A percentile compares a stretch with the other conserved stretches of the same genome.
Conservation (phyloP, 805 yeast species). For the Candida verbasci region DNA sequence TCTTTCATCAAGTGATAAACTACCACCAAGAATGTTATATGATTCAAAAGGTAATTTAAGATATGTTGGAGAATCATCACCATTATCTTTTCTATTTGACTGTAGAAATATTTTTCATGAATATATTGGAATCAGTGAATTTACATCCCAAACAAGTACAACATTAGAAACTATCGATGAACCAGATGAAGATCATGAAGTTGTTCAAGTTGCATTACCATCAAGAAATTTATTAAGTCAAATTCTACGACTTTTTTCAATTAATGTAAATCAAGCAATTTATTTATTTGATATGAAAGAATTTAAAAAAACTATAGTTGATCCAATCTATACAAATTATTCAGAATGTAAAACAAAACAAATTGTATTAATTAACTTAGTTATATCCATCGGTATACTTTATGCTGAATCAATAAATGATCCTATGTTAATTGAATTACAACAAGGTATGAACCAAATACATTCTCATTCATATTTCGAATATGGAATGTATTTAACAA, state of each 20-base stretch:
- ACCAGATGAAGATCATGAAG: slow-evolving; percentile 14
- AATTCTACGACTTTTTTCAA: slow-evolving; percentile 1
- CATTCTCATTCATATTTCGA: slow-evolving; percentile 30
- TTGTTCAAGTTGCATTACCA: slow-evolving; percentile 11
- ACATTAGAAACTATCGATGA: too few relatives aligned
- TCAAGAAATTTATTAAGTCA: background rate
- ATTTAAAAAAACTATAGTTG: slow-evolving; percentile 34
- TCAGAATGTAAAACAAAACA: slow-evolving; percentile 11
- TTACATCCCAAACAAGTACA: too few relatives aligned
- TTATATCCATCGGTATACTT: slow-evolving; percentile 37
- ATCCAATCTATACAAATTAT: slow-evolving; percentile 23
- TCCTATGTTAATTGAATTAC: slow-evolving; percentile 5
- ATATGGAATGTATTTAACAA: slow-evolving; percentile 26
- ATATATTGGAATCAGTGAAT: slow-evolving; percentile 17
- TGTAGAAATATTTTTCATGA: slow-evolving; percentile 32
- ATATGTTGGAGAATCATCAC: slow-evolving; percentile 34
- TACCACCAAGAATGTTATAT: too few relatives aligned
- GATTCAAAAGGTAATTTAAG: too few relatives aligned
- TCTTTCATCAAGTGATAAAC: too few relatives aligned
- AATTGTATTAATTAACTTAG: slow-evolving; percentile 32
- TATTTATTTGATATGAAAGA: slow-evolving; percentile 13
- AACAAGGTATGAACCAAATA: slow-evolving; percentile 10
- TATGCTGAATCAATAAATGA: slow-evolving; percentile 23
- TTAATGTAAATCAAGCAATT: slow-evolving; percentile 3
- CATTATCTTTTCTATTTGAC: slow-evolving; percentile 37